Evolutionary conservation across 441 rosid genomes (phyloP).

Genomic region (Euphorbia celastroides): DNA sequence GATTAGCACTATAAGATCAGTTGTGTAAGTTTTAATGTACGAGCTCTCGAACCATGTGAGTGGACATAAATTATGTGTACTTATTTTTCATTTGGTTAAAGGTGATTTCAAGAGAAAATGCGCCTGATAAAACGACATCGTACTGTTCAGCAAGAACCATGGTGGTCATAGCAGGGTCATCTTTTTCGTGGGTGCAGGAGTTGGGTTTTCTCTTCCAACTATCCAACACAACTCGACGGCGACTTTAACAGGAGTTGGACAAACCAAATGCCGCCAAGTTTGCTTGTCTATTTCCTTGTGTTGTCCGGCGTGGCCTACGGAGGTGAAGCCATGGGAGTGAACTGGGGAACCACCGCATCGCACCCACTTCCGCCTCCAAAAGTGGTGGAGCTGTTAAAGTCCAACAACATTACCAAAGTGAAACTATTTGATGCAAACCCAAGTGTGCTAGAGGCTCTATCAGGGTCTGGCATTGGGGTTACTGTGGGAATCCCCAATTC

Average conservation of each 20-base stretch:
- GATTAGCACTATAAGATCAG: no score
- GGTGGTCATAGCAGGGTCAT: no score
- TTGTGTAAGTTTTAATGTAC: no score
- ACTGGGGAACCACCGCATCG: conserved; percentile 77
- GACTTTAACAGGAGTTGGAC: no score
- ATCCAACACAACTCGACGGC: no score
- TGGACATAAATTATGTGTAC: no score
- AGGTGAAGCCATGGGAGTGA: conserved; percentile 48
- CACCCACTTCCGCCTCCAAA: conserved; percentile 74
- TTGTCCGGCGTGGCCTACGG: conserved; percentile 19
- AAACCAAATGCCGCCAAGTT: conserved; percentile 16
- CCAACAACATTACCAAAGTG: conserved; percentile 65
- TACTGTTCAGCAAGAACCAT: no score
- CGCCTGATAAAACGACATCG: no score
- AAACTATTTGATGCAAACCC: conserved; percentile 83
- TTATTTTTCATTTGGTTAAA: no score
- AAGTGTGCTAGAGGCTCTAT: conserved; percentile 57
- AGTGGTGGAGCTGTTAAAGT: conserved; percentile 77
- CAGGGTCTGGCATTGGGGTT: conserved; percentile 64
- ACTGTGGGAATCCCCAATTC: conserved; percentile 62
- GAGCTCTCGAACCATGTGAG: no score
- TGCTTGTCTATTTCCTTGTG: conserved; percentile 20
- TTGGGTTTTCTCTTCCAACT: neutral
- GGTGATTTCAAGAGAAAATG: no score
- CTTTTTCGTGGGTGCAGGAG: no score